Conservation (phyloP, 2,329 filamentous ascomycete species). For the Pseudogymnoascus sp. region DNA sequence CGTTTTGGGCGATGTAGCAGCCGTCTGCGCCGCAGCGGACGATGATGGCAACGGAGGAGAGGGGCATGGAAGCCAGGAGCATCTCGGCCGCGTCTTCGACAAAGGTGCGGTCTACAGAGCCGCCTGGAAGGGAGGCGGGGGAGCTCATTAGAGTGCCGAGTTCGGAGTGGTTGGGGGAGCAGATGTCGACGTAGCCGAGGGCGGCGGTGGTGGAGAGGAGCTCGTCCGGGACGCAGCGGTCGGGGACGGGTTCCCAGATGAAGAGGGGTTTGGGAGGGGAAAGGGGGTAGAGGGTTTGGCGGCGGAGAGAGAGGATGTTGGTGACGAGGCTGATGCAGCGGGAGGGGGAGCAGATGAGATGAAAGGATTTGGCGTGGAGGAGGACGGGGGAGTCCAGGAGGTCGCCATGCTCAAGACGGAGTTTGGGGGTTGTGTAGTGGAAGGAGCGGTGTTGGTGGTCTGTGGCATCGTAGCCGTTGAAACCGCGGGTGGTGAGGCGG, state of each 20-base stretch:
- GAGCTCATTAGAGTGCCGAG: constrained; percentile 76
- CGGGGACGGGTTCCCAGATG: constrained; percentile 93
- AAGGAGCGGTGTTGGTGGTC: constrained; percentile 60
- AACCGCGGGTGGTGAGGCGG: constrained; percentile 77
- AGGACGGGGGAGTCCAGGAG: constrained; percentile 51
- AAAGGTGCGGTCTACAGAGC: constrained; percentile 43
- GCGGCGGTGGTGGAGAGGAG: constrained; percentile 58
- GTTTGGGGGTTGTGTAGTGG: constrained; percentile 80
- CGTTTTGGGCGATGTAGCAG: constrained; percentile 51
- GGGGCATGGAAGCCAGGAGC: constrained; percentile 56
- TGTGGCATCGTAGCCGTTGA: constrained; percentile 78
- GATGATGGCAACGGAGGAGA: constrained; percentile 59
- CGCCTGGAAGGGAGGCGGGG: constrained; percentile 40
- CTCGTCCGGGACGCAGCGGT: constrained; percentile 69
- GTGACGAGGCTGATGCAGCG: constrained; percentile 70
- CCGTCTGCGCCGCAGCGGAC: constrained; percentile 66
- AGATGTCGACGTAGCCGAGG: constrained; percentile 54
- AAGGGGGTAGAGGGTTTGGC: constrained; percentile 35
- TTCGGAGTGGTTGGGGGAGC: constrained; percentile 79
- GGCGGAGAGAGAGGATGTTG: constrained; percentile 55
- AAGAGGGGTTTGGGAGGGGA: constrained; percentile 58
- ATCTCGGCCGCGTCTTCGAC: constrained; percentile 56
- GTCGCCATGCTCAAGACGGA: constrained; percentile 67
- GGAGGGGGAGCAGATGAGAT: constrained; percentile 74
- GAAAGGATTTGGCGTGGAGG: constrained; percentile 69